Conservation (phyloP, 352 stramenopile species). For the Globisporangium iwayamae region DNA sequence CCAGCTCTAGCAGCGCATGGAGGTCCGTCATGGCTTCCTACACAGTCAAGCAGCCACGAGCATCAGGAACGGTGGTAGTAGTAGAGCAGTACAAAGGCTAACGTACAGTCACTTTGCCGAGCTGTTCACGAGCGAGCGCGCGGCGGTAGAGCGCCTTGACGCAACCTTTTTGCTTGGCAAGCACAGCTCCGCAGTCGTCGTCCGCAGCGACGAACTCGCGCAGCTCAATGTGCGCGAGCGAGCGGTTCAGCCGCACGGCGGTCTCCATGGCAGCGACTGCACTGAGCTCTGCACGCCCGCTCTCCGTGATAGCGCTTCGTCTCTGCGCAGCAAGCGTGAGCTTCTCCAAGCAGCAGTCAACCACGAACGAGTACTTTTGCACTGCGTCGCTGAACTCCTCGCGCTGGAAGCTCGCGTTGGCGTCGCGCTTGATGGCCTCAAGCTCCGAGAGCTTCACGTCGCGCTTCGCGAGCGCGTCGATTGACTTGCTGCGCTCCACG, state of each 20-base stretch:
- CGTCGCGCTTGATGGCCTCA: conserved; percentile 50
- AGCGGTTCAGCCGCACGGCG: conserved; percentile 64
- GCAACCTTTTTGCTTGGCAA: conserved; percentile 61
- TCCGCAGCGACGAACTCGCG: conserved; percentile 25
- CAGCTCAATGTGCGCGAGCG: conserved; percentile 49
- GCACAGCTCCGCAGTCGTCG: conserved; percentile 66
- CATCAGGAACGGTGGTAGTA: not conserved
- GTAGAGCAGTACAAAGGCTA: not conserved
- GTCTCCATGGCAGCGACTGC: conserved; percentile 28
- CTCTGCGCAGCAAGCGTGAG: not conserved
- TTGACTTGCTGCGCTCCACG: conserved; percentile 18
- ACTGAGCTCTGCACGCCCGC: not conserved
- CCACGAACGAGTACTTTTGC: conserved; percentile 37
- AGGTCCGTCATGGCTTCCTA: conserved; percentile 37
- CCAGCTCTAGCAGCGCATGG: conserved; percentile 22
- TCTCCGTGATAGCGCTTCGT: no score
- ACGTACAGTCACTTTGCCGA: conserved; percentile 56
- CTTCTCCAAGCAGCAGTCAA: conserved; percentile 18
- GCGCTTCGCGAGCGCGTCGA: conserved; percentile 11
- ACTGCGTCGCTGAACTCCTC: conserved; percentile 39
- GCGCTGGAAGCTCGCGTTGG: conserved; percentile 57
- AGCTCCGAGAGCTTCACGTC: conserved; percentile 23
- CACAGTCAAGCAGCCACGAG: not conserved
- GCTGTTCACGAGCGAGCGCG: conserved; percentile 62
- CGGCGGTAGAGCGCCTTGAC: conserved; percentile 91